Percentiles rank a stretch among this genome's conserved stretches.
These are phyloP conservation scores for Cadophora gregata DNA, from an alignment of 2,329 filamentous ascomycete species.

Conservation along the genomic window DNA sequence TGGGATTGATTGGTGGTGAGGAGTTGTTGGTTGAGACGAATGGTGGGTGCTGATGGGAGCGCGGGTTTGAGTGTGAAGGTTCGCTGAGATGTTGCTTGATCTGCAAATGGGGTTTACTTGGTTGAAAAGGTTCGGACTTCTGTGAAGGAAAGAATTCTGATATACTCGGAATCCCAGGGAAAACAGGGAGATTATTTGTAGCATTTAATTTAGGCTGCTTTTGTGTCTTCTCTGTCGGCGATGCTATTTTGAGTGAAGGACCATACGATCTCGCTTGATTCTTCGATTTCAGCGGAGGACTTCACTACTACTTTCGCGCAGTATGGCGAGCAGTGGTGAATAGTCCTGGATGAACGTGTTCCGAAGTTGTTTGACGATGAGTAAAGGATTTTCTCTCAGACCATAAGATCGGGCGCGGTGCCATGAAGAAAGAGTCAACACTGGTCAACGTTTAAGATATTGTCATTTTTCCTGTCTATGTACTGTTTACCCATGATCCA, in stretches of 20 bases:
- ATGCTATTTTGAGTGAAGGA: constrained; percentile 3
- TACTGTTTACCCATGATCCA: not conserved
- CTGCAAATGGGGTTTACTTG: not conserved
- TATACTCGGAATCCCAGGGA: not conserved
- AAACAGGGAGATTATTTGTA: not conserved
- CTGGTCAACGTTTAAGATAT: not conserved
- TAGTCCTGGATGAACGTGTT: no score
- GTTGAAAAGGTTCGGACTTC: not conserved
- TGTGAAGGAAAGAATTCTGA: not conserved
- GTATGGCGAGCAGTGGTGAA: no score
- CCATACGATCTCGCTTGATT: constrained; percentile 11
- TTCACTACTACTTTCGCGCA: not conserved
- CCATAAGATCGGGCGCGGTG: no score
- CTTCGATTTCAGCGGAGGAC: no score
- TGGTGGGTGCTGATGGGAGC: not conserved
- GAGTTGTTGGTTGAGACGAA: not conserved
- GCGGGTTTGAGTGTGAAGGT: not conserved
- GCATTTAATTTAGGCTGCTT: not conserved
- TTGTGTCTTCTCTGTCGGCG: not conserved
- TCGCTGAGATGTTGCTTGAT: not conserved
- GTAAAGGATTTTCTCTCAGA: no score
- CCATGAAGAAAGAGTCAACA: not conserved
- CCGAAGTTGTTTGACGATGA: no score
- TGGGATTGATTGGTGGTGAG: not conserved
- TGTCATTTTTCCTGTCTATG: not conserved